Evolutionary conservation across 2,329 filamentous ascomycete genomes (phyloP).

Genomic region (Xylaria sp.): DNA sequence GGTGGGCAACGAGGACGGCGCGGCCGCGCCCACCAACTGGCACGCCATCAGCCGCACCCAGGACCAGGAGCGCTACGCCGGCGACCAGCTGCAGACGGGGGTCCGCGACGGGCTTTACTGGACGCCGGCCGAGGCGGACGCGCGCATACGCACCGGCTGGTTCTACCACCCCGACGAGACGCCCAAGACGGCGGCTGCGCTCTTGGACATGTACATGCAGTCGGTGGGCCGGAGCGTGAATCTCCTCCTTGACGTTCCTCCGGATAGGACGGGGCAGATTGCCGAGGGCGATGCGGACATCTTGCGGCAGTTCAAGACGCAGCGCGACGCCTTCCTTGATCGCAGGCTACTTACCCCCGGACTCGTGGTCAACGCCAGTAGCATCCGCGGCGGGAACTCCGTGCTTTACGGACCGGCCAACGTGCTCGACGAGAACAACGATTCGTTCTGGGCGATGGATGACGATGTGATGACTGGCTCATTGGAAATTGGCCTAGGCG

Average conservation of each 20-base stretch:
- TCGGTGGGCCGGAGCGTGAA: conserved; percentile 34
- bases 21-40: conserved; percentile 34
- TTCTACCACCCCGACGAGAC: conserved; percentile 33
- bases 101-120: conserved; percentile 34
- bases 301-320: conserved; percentile 24
- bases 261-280: conserved; percentile 30
- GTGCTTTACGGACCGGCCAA: conserved; percentile 27
- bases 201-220: conserved; percentile 35
- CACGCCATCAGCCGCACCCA: conserved; percentile 36
- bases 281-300: conserved; percentile 23
- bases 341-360: conserved; percentile 22
- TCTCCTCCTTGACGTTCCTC: conserved; percentile 32
- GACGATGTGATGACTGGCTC: conserved; percentile 27
- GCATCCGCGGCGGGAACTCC: conserved; percentile 21
- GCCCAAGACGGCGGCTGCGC: conserved; percentile 27
- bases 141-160: conserved; percentile 33
- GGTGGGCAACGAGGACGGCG: conserved; percentile 38
- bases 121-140: conserved; percentile 36
- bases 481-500: conserved; percentile 32
- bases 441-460: conserved; percentile 33
- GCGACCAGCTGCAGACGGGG: conserved; percentile 27
- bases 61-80: conserved; percentile 31
- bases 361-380: conserved; percentile 23
- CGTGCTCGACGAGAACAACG: conserved; percentile 24
- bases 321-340: conserved; percentile 28